Percentiles rank a stretch among this genome's conserved stretches.
Evolutionary conservation across 768 basidiomycete species (phyloP).

Genomic region (Mycena albidolilacea): DNA sequence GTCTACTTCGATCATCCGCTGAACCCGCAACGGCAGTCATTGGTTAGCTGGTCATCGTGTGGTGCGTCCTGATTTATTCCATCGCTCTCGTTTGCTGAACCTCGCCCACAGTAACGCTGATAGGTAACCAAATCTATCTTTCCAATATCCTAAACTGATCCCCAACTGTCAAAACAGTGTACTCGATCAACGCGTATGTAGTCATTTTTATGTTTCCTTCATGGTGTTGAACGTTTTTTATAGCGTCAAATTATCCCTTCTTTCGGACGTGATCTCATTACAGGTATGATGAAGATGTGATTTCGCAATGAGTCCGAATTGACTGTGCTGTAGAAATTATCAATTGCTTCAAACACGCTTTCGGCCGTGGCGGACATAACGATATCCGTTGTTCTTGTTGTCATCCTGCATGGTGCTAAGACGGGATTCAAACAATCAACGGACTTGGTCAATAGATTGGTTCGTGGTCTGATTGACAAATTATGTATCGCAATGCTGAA

Average conservation of each 20-base stretch:
- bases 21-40: slow-evolving; percentile 15
- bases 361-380: slow-evolving; percentile 29
- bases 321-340: slow-evolving; percentile 12
- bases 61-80: slow-evolving; percentile 10
- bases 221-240: background rate
- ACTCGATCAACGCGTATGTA: slow-evolving; percentile 34
- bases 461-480: background rate
- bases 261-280: slow-evolving; percentile 23
- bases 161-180: slow-evolving; percentile 13
- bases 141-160: background rate
- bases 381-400: slow-evolving; percentile 26
- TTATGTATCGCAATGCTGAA: background rate
- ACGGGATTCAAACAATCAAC: slow-evolving; percentile 37
- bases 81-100: background rate
- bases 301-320: background rate
- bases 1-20: background rate
- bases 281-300: slow-evolving; percentile 3
- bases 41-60: slow-evolving; percentile 38
- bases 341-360: slow-evolving; percentile 27
- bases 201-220: background rate
- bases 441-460: slow-evolving; percentile 36
- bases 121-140: background rate
- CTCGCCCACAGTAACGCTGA: background rate
- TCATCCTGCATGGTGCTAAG: slow-evolving; percentile 28
- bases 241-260: slow-evolving; percentile 20